Conservation (phyloP, 805 yeast genomes). For the Wickerhamomyces queroliae region DNA sequence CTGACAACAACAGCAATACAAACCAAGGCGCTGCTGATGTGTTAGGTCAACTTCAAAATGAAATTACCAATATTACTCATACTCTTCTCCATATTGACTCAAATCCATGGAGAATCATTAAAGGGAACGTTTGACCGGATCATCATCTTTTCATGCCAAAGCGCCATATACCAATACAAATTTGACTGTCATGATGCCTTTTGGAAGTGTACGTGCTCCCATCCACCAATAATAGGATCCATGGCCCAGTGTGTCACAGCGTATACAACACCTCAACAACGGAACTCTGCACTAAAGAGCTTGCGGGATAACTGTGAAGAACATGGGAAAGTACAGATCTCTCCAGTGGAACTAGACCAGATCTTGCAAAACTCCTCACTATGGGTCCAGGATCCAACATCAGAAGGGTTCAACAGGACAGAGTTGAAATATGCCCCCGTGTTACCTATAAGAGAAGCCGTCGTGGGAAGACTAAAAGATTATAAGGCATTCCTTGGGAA, state of each 20-base stretch:
- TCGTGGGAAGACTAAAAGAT: conserved; percentile 13
- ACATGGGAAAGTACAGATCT: conserved; percentile 2
- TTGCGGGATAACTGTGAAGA: conserved; percentile 5
- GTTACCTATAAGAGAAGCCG: conserved; percentile 5
- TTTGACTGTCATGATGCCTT: conserved; percentile 13
- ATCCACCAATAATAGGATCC: conserved; percentile 16
- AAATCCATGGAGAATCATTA: conserved; percentile 5
- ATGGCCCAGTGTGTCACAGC: conserved; percentile 15
- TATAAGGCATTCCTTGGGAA: conserved; percentile 21
- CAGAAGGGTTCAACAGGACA: not conserved
- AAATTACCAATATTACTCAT: not conserved
- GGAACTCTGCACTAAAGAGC: conserved; percentile 5
- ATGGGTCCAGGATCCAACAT: not conserved
- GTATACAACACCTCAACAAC: conserved; percentile 8
- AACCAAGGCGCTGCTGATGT: too few relatives aligned
- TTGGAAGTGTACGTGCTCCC: conserved; percentile 14
- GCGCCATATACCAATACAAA: conserved; percentile 9
- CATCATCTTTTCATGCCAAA: conserved; percentile 19
- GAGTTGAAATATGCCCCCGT: conserved; percentile 11
- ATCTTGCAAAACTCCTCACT: conserved; percentile 10
- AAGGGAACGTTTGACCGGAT: conserved; percentile 19
- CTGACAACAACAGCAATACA: too few relatives aligned
- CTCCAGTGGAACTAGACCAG: conserved; percentile 6
- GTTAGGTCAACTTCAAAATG: too few relatives aligned
- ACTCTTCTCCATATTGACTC: not conserved